Evolutionary conservation across 148 eudicot genomes (phyloP).

Genomic region (Vaccinium darrowii): DNA sequence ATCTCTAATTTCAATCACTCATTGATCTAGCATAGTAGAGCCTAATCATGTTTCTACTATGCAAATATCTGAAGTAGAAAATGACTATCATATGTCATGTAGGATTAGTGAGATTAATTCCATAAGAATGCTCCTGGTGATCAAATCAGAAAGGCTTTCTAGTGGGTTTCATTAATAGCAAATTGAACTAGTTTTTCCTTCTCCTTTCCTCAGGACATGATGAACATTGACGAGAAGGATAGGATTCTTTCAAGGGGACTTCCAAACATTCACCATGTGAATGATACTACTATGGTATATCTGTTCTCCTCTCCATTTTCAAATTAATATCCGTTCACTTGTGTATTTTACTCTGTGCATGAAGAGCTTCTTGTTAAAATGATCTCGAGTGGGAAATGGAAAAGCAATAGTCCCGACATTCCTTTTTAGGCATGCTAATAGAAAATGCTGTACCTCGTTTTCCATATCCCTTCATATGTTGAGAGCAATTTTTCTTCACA

Average conservation of each 20-base stretch:
- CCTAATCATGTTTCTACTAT: neutral
- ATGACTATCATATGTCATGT: neutral
- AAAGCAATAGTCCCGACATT: neutral
- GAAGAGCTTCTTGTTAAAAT: neutral
- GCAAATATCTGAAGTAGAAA: neutral
- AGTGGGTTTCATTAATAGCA: slow-evolving; percentile 2
- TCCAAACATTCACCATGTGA: slow-evolving; percentile 78
- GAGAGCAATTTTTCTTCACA: neutral
- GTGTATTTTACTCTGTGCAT: neutral
- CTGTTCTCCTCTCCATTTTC: neutral
- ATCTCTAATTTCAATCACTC: neutral
- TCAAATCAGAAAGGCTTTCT: slow-evolving; percentile 9
- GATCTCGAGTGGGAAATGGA: neutral
- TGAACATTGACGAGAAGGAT: slow-evolving; percentile 72
- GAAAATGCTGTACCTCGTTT: neutral
- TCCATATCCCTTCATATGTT: neutral
- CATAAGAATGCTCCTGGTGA: neutral
- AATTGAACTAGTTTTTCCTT: slow-evolving; percentile 17
- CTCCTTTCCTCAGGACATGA: slow-evolving; percentile 64
- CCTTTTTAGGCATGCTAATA: neutral
- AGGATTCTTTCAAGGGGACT: slow-evolving; percentile 69
- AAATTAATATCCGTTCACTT: neutral
- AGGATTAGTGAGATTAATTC: neutral
- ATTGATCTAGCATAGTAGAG: neutral
- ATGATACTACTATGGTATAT: slow-evolving; percentile 69